Evolutionary conservation across 345 rosid species (phyloP), one percentile per base, ranked within the genome.

Genomic region (Clarkia xantiana): DNA sequence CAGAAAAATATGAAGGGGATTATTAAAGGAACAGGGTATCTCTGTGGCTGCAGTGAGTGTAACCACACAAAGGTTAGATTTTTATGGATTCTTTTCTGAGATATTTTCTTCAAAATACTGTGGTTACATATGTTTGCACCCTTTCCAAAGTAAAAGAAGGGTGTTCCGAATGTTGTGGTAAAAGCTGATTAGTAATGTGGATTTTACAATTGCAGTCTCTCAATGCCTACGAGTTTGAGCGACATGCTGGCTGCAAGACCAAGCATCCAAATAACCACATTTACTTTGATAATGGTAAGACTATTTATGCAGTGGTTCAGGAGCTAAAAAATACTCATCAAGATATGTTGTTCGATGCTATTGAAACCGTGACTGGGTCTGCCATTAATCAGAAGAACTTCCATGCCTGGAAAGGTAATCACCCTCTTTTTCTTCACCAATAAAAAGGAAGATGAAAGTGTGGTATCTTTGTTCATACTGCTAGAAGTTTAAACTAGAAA

Each of bases 201-300:
- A 29, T 29, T 29, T 29, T 29, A 13, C 45, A 60, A 15, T 7
- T 70, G 62, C 73, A 80, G 86, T 56, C 70, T 62, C 62, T 76
- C 44, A 80, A 76, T 57, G 80, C 82, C 8, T 76, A 71, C 54
- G 82, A 76, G 57, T 71, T 80, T 65, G 86, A 80, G 71, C 73
- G 73, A 16, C 86, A 74, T 53, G 86, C 86, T 57, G 72, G 62
- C 44, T 80, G 86, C 78, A 80, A 76, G 71, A 76, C 86, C 53
- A 80, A 76, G 61, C 86, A 76, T 63, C 86, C 86, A 9, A 76
- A 79, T 44, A 79, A 76, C 68, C 82, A 76, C 52, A 79, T 79
- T 54, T 79, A 76, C 71, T 76, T 79, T 52, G 80, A 71, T 62
- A 79, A 70, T 47, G 86, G 86, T 40, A 79, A 76, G 76, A 79